Evolutionary conservation across 2,329 filamentous ascomycete genomes (phyloP).

Genomic region (Blastomyces parvus): DNA sequence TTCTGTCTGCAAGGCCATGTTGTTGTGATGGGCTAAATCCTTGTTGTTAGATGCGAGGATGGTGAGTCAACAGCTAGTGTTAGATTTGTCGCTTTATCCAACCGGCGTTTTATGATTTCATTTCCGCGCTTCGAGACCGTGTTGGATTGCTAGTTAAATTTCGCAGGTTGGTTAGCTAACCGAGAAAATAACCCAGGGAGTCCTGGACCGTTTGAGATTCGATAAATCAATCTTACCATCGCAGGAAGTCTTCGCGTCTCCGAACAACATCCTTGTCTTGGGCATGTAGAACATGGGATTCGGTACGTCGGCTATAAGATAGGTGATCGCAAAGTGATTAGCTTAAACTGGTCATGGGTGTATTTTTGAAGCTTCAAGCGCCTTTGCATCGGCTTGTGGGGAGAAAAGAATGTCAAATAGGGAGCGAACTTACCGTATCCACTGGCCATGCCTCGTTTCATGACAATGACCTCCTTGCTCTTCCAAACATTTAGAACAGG

Average conservation of each 20-base stretch:
- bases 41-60: not conserved
- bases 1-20: not conserved
- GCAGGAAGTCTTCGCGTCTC: constrained; percentile 74
- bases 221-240: constrained; percentile 50
- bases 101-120: not conserved
- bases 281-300: constrained; percentile 94
- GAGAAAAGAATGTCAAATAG: not conserved
- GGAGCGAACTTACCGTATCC: constrained; percentile 57
- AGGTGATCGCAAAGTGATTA: not conserved
- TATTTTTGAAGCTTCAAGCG: not conserved
- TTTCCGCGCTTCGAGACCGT: constrained; percentile 15
- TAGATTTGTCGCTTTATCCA: not conserved
- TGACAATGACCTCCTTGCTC: constrained; percentile 83
- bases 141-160: constrained; percentile 15
- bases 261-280: constrained; percentile 82
- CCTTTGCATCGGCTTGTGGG: not conserved
- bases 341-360: not conserved
- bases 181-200: not conserved
- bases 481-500: constrained; percentile 89
- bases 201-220: no score
- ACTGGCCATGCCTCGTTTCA: constrained; percentile 85
- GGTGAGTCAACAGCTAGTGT: not conserved
- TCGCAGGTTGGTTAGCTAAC: not conserved
- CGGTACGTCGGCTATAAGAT: constrained; percentile 61
- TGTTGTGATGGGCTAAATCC: not conserved